These are phyloP conservation scores for Claviceps arundinis DNA, from an alignment of 2,329 filamentous ascomycete species.

Conservation along the genomic window DNA sequence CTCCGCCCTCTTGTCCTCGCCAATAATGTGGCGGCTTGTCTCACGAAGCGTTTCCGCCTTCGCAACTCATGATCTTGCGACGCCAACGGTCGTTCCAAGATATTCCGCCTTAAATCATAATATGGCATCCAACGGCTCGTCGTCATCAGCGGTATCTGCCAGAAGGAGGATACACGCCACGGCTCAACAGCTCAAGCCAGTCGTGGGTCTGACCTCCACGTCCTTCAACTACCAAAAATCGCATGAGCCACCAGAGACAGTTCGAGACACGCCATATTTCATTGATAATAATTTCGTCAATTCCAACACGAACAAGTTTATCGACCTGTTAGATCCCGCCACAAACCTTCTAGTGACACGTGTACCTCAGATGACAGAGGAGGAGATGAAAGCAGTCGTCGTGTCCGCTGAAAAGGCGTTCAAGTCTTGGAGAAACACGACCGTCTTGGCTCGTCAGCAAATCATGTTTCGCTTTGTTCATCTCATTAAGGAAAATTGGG, in stretches of 20 bases:
- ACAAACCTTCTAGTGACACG: constrained; percentile 77
- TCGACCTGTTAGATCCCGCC: constrained; percentile 69
- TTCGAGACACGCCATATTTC: constrained; percentile 66
- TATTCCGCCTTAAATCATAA: constrained; percentile 17
- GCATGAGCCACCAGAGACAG: constrained; percentile 56
- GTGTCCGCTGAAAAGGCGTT: constrained; percentile 67
- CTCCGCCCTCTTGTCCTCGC: not conserved
- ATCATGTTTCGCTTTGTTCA: constrained; percentile 80
- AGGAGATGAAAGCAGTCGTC: constrained; percentile 61
- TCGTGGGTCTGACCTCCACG: constrained; percentile 38
- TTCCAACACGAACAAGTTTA: constrained; percentile 57
- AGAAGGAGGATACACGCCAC: constrained; percentile 43
- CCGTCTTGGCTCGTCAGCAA: constrained; percentile 61
- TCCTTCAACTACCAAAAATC: constrained; percentile 52
- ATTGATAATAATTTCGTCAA: constrained; percentile 65
- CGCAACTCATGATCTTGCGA: constrained; percentile 20
- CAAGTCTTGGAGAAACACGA: constrained; percentile 58
- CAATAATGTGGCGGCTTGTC: constrained; percentile 33
- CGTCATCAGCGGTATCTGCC: constrained; percentile 25
- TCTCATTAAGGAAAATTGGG: constrained; percentile 74
- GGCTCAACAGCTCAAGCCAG: constrained; percentile 38
- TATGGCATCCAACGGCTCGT: constrained; percentile 20
- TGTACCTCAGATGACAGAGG: constrained; percentile 69
- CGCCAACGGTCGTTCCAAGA: constrained; percentile 12
- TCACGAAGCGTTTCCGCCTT: constrained; percentile 24